A percentile compares a stretch with the other conserved stretches of the same genome.
Evolutionary conservation across 2,329 filamentous ascomycete genomes (phyloP).

Genomic region (Hansfordia pulvinata): DNA sequence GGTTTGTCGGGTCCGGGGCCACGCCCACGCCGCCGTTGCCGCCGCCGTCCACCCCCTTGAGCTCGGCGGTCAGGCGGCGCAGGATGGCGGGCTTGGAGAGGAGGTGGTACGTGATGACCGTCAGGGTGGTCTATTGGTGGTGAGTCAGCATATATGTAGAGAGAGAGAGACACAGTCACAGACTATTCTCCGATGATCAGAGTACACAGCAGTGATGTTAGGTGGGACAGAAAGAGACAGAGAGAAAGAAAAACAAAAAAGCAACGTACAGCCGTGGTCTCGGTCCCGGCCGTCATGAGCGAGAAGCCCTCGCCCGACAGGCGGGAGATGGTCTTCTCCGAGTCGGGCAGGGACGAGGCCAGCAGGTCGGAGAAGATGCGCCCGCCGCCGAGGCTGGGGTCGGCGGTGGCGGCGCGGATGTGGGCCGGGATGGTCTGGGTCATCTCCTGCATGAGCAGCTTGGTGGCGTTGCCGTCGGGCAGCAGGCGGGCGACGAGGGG

Average conservation of each 20-base stretch:
- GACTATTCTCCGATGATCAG: too few species aligned
- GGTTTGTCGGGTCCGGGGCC: constrained; percentile 14
- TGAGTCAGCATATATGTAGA: too few species aligned
- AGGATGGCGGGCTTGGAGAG: constrained; percentile 16
- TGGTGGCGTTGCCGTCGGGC: constrained; percentile 7
- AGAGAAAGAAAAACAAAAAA: constrained; percentile 10
- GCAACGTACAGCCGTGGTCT: constrained; percentile 21
- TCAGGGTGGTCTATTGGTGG: constrained; percentile 1
- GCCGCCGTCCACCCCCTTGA: too few species aligned
- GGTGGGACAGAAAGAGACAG: too few species aligned
- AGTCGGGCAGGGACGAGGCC: constrained; percentile 15
- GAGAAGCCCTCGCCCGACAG: constrained; percentile 24
- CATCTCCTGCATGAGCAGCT: constrained; percentile 6
- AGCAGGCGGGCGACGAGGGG: constrained; percentile 8
- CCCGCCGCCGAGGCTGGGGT: constrained; percentile 17
- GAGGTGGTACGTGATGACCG: constrained; percentile 18
- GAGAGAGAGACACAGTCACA: too few species aligned
- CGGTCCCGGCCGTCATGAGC: constrained; percentile 23
- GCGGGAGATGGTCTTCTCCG: constrained; percentile 19
- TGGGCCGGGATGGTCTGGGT: constrained; percentile 6
- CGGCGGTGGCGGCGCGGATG: constrained; percentile 18
- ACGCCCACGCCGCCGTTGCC: too few species aligned
- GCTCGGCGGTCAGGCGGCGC: constrained; percentile 19
- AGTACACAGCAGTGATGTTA: too few species aligned
- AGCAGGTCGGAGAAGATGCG: constrained; percentile 22